Conservation (phyloP, 768 basidiomycete species). For the Tricholoma furcatifolium region DNA sequence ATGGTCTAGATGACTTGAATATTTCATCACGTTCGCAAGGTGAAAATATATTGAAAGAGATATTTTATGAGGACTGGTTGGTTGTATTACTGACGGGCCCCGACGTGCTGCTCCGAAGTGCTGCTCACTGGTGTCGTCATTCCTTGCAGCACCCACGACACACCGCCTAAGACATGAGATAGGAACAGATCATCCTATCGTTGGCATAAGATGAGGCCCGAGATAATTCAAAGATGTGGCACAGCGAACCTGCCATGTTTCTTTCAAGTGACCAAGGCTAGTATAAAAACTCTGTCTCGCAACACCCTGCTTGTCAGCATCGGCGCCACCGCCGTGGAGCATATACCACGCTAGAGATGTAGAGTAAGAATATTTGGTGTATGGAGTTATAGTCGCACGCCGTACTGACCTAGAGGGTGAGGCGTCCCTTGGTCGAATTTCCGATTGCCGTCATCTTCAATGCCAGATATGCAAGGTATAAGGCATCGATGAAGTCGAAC, state of each 20-base stretch:
- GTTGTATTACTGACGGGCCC: constrained; percentile 56
- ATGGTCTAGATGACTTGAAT: constrained; percentile 1
- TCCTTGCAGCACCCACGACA: constrained; percentile 70
- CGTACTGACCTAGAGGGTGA: constrained; percentile 65
- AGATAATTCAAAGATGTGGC: background rate
- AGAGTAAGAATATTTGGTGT: background rate
- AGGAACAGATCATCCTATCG: constrained; percentile 64
- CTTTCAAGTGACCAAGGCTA: constrained; percentile 73
- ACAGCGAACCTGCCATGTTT: constrained; percentile 67
- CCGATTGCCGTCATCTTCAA: constrained; percentile 39
- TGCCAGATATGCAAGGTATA: background rate
- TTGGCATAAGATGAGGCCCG: background rate
- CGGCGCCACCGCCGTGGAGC: constrained; percentile 66
- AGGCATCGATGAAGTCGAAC: background rate
- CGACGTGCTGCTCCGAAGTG: constrained; percentile 42
- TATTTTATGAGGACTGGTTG: background rate
- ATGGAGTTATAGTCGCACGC: constrained; percentile 5
- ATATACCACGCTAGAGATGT: constrained; percentile 74
- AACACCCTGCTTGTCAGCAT: constrained; percentile 30
- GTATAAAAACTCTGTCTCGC: constrained; percentile 86
- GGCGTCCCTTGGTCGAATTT: constrained; percentile 67
- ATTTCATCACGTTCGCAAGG: background rate
- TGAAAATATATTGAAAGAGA: background rate
- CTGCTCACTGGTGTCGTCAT: constrained; percentile 73
- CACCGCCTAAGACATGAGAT: constrained; percentile 71